Evolutionary conservation across 129 eudicot genomes (phyloP).

Genomic region (Glebionis coronaria): DNA sequence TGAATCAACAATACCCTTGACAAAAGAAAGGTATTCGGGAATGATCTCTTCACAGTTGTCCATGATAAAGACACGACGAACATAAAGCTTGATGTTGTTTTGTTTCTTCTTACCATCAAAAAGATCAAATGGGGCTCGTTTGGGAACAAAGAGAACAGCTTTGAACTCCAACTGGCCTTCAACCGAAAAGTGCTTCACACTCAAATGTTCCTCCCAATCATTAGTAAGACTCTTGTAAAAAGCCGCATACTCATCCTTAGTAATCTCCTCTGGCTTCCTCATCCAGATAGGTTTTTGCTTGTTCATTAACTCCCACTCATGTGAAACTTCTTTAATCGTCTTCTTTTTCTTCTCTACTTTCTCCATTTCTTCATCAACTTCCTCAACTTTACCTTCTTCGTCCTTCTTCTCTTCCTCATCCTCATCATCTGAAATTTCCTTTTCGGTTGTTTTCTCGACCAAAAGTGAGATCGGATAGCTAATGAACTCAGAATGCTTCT

Average conservation of each 20-base stretch:
- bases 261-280: conserved; percentile 64
- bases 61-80: conserved; percentile 80
- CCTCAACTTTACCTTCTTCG: conserved; percentile 42
- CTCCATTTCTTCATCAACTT: conserved; percentile 43
- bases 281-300: conserved; percentile 7
- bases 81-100: conserved; percentile 34
- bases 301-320: conserved; percentile 43
- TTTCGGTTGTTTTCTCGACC: conserved; percentile 46
- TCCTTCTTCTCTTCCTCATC: conserved; percentile 51
- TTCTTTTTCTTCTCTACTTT: conserved; percentile 50
- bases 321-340: conserved; percentile 46
- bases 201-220: conserved; percentile 73
- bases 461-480: conserved; percentile 23
- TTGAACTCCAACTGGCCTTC: conserved; percentile 71
- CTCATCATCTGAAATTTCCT: conserved; percentile 50
- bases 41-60: conserved; percentile 26
- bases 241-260: conserved; percentile 69
- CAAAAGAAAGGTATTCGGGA: conserved; percentile 22
- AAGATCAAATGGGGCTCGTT: conserved; percentile 71
- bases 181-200: conserved; percentile 70
- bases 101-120: conserved; percentile 70
- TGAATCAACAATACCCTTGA: conserved; percentile 11
- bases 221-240: conserved; percentile 74
- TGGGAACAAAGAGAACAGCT: conserved; percentile 72
- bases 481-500: conserved; percentile 19